A percentile compares a stretch with the other conserved stretches of the same genome.
Conservation (phyloP, 192 early-diverging fungal species). For the Spinellus fusiger region DNA sequence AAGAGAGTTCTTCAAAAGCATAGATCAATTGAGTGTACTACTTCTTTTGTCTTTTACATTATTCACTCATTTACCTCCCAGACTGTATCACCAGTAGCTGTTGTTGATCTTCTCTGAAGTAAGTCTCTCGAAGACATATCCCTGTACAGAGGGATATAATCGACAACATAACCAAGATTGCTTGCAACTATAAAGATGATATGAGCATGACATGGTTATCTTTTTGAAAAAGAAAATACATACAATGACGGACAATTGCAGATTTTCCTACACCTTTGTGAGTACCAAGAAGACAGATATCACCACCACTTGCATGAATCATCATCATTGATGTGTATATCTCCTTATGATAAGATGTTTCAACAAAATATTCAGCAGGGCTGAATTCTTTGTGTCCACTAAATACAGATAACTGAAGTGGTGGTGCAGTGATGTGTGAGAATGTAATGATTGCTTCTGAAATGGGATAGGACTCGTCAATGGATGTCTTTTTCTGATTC, state of each 20-base stretch:
- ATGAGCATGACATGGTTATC: not conserved
- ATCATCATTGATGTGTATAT: conserved; percentile 50
- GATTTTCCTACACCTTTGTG: conserved; percentile 70
- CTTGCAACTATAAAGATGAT: conserved; percentile 15
- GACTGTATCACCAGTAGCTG: conserved; percentile 61
- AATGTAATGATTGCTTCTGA: conserved; percentile 32
- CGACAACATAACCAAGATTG: conserved; percentile 50
- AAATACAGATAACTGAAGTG: conserved; percentile 21
- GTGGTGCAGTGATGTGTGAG: not conserved
- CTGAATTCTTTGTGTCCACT: conserved; percentile 40
- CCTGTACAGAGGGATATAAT: conserved; percentile 67
- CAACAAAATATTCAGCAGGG: conserved; percentile 47
- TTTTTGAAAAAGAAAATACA: not conserved
- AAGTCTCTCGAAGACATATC: conserved; percentile 81
- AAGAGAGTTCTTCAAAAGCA: conserved; percentile 39
- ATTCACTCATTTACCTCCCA: conserved; percentile 47
- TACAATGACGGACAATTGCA: conserved; percentile 56
- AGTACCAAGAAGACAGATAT: conserved; percentile 66
- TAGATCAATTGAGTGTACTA: not conserved
- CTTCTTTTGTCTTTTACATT: not conserved
- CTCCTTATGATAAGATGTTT: conserved; percentile 49
- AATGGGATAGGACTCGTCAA: conserved; percentile 29
- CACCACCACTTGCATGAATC: conserved; percentile 46
- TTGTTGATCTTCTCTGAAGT: conserved; percentile 68
- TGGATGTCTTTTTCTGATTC: conserved; percentile 10